phyloP scores from a whole-genome alignment of 2,329 filamentous ascomycete species.

The Aureobasidium sp. region DNA sequence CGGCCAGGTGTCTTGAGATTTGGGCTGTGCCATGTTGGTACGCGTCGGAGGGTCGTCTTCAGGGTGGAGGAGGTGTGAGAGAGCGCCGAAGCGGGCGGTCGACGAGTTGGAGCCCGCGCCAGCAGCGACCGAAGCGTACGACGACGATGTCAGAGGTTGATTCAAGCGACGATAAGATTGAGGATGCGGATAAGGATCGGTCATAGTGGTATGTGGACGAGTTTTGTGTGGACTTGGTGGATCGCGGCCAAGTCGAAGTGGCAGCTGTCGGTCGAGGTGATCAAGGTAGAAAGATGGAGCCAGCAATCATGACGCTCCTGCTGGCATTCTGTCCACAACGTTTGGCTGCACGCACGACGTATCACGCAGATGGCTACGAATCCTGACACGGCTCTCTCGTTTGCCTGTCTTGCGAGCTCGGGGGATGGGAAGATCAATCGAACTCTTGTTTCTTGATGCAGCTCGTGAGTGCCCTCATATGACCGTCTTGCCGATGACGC shows the following conservation, averaged over 20 bases:
- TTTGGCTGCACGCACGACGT: background rate
- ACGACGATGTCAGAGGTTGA: conserved; percentile 30
- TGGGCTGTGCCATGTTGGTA: background rate
- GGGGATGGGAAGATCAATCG: background rate
- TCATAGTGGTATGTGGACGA: conserved; percentile 28
- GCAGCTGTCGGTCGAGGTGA: background rate
- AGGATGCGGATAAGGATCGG: conserved; percentile 32
- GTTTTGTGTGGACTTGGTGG: background rate
- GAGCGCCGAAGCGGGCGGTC: conserved; percentile 34
- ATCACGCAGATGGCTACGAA: background rate
- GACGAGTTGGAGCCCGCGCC: conserved; percentile 24
- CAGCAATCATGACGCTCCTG: conserved; percentile 8
- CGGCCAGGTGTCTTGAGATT: background rate
- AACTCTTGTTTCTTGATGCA: background rate
- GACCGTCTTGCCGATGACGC: background rate
- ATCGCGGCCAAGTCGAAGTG: background rate
- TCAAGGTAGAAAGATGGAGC: conserved; percentile 5
- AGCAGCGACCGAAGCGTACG: conserved; percentile 53
- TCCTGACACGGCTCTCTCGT: background rate
- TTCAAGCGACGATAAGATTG: conserved; percentile 31
- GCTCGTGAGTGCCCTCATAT: background rate
- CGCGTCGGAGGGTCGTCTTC: conserved; percentile 20
- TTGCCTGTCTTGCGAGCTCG: background rate
- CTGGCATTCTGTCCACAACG: background rate
- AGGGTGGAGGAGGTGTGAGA: conserved; percentile 43